Evolutionary conservation across 2,329 filamentous ascomycete species (phyloP), one percentile per base, ranked within the genome.

Genomic region (Bipolaris zeicola): DNA sequence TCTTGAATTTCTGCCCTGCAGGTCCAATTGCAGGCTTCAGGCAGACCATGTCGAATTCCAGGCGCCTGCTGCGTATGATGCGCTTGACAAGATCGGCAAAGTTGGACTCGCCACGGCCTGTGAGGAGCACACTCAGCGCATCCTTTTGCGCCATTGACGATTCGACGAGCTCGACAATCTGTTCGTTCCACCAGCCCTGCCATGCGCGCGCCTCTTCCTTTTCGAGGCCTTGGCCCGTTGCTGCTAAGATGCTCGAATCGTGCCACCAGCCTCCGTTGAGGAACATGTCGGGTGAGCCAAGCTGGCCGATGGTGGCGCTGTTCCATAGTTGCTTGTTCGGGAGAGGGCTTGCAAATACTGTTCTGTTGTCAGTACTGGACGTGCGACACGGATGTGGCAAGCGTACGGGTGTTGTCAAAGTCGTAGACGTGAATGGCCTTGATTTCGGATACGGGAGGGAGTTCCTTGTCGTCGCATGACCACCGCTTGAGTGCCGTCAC

Each of bases 101-200:
- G 52, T 84, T 87, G 10, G 81, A 80, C 77, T 97, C 92, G 33
- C 87, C 86, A 38, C 95, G 87, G 24, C 95, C 95, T 0, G 95
- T 99, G 61, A 99, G 82, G 10, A 98, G 84, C 41, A 99, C 88
- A 48, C 87, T 91, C 36, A 98, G 80, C 0, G 90, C 90, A 71
- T 96, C 92, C 61, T 91, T 89, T 72, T 97, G 91, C 70, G 89
- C 79, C 81, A 90, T 90, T 73, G 89, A 93, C 53, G 97, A 80
- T 68, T 85, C 83, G 38, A 96, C 92, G 28, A 98, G 84, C 67
- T 92, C 85, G 52, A 82, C 86, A 64, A 99, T 88, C 67, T 89
- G 87, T 72, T 98, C 94, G 71, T 98, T 98, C 95, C 95, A 99
- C 90, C 91, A 97, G 34, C 92, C 92, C 55, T 90, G 81, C 94